A percentile compares a stretch with the other conserved stretches of the same genome.
Evolutionary conservation across 495 filamentous ascomycete genomes (phyloP).

Genomic region (Cryomyces minteri): DNA sequence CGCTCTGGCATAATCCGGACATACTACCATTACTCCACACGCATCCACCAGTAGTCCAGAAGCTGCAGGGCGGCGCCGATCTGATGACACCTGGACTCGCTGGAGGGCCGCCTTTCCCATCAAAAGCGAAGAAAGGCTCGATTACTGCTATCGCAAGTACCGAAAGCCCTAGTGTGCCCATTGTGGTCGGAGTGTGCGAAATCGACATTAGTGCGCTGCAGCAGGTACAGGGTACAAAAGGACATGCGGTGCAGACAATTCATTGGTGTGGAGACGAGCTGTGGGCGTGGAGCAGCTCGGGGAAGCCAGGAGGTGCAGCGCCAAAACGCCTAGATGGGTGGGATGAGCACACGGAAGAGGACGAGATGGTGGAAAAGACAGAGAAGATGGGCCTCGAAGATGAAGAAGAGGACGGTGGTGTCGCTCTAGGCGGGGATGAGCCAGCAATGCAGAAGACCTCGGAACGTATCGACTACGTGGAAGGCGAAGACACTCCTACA

Average conservation of each 20-base stretch:
- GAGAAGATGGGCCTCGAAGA: conserved; percentile 14
- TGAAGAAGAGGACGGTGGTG: conserved; percentile 25
- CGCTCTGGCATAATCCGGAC: conserved; percentile 44
- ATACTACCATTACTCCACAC: conserved; percentile 48
- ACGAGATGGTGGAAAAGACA: conserved; percentile 8
- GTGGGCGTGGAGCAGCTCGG: conserved; percentile 43
- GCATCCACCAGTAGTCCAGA: conserved; percentile 39
- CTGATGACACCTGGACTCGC: conserved; percentile 61
- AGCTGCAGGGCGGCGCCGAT: conserved; percentile 46
- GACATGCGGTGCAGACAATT: conserved; percentile 45
- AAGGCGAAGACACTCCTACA: conserved; percentile 6
- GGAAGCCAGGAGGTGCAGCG: conserved; percentile 26
- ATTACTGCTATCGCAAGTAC: conserved; percentile 49
- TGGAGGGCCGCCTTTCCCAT: conserved; percentile 49
- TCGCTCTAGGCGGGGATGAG: conserved; percentile 17
- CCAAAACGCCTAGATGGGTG: conserved; percentile 21
- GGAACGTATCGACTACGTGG: background rate
- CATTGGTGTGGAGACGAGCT: conserved; percentile 64
- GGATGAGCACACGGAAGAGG: conserved; percentile 9
- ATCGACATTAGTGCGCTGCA: conserved; percentile 41
- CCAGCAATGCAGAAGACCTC: conserved; percentile 1
- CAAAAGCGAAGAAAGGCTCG: conserved; percentile 37
- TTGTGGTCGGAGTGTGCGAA: conserved; percentile 47
- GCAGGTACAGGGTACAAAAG: conserved; percentile 44
- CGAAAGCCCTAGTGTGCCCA: conserved; percentile 39